Base-by-base conservation (phyloP, 2,329 filamentous ascomycete species). In the Pseudohalonectria lignicola region DNA sequence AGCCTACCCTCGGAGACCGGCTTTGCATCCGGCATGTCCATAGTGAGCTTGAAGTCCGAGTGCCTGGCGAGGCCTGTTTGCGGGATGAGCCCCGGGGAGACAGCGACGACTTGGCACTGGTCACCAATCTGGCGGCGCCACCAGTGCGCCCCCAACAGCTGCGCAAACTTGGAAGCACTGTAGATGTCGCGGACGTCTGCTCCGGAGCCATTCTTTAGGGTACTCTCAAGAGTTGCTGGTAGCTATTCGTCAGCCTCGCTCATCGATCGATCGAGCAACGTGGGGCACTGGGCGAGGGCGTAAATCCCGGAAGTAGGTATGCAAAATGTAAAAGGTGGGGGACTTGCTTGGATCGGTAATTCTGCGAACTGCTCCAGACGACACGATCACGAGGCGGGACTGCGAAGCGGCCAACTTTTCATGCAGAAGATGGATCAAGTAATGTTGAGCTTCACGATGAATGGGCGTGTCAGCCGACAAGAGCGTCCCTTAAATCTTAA, bases 361-460 rank as follows among this genome's bases (percentile, higher is more conserved):
- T 2, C 42, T 47, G 9, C 63, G 59, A 8, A 71, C 46, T 1
- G 60, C 67, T 2, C 69, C 69, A 0, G 68, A 71, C 0, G 70
- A 74, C 0, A 73, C 66, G 7, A 72, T 50, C 7, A 73, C 61
- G 31, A 73, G 54, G 29, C 69, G 62, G 1, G 66, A 59, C 36
- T 56, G 57, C 21, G 66, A 70, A 4, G 56, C 53, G 4, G 64
- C 59, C 13, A 74, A 45, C 46, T 68, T 71, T 16, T 68, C 60
- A 3, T 59, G 57, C 20, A 74, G 49, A 3, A 71, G 53, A 43
- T 73, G 69, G 0, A 61, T 51, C 1, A 74, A 58, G 40, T 74
- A 74, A 46, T 73, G 69, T 40, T 74, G 70, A 4, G 70, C 69
- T 73, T 9, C n/a, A n/a, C n/a, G n/a, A n/a, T n/a, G n/a, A n/a